phyloP scores from a whole-genome alignment of 768 basidiomycete genomes.

The Kondoa subrosea region DNA sequence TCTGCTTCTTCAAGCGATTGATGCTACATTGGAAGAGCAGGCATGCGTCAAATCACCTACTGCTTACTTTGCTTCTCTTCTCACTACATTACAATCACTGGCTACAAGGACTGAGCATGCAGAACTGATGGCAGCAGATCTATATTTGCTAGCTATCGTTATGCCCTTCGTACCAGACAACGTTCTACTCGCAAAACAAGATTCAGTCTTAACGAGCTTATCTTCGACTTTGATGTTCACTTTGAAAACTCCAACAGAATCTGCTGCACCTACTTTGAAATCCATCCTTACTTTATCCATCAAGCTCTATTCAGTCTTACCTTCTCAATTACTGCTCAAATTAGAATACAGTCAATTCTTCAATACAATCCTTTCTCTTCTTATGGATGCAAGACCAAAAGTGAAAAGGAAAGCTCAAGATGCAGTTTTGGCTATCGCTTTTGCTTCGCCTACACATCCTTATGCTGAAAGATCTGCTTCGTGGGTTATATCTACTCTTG shows the following conservation, averaged over 20 bases:
- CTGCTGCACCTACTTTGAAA: slow-evolving; percentile 48
- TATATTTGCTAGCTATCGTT: slow-evolving; percentile 67
- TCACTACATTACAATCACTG: slow-evolving; percentile 64
- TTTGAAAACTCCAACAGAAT: not conserved
- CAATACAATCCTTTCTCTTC: slow-evolving; percentile 63
- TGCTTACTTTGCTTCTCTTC: slow-evolving; percentile 84
- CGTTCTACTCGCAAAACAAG: slow-evolving; percentile 62
- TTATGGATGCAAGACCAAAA: slow-evolving; percentile 77
- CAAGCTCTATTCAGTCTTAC: slow-evolving; percentile 38
- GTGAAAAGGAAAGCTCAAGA: slow-evolving; percentile 82
- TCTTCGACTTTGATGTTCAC: slow-evolving; percentile 55
- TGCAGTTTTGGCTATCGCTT: slow-evolving; percentile 63
- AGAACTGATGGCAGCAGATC: slow-evolving; percentile 60
- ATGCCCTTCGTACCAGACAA: slow-evolving; percentile 58
- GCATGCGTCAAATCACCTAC: slow-evolving; percentile 47
- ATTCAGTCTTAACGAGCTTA: slow-evolving; percentile 53
- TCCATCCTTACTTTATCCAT: slow-evolving; percentile 69
- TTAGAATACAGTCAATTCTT: slow-evolving; percentile 55
- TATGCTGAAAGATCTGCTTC: slow-evolving; percentile 66
- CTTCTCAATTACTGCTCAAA: slow-evolving; percentile 45
- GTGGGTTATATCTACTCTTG: slow-evolving; percentile 53
- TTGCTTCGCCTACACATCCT: slow-evolving; percentile 62
- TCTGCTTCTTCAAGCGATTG: slow-evolving; percentile 63
- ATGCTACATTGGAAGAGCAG: slow-evolving; percentile 38
- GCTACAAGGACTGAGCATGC: slow-evolving; percentile 44